Evolutionary conservation across 176 grass and related monocot species (phyloP), one percentile per base, ranked within the genome.

Genomic region (Chloris gayana): DNA sequence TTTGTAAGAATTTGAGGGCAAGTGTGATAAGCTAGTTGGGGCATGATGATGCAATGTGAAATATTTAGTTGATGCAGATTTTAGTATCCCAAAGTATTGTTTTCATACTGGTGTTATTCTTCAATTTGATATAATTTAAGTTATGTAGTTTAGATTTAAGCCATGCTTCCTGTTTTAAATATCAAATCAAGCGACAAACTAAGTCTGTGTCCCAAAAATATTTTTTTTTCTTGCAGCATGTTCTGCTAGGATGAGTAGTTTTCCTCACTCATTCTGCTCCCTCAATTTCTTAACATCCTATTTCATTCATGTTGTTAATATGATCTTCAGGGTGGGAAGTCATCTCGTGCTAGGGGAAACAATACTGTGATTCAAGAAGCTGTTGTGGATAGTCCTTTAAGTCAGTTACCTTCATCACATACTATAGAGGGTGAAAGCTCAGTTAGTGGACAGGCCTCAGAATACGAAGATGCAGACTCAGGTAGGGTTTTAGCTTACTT

Each of bases 391-490:
- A 91, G 94, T 76, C 91, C 94, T 77, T 80, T 77, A 84, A 93
- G 78, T 84, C 94, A 93, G 33, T 46, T 87, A 69, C 88, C 77
- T 83, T 91, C 83, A 18, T 91, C 83, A 18, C 89, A 90, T 83
- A 89, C 79, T 80, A 84, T 91, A 61, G 88, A 93, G 46, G 86
- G 84, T 82, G 94, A 97, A 63, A 97, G 91, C 69, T 91, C 88
- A 59, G 67, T 90, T 81, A 97, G 90, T 87, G 88, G 91, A 51
- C 94, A 91, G 57, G 88, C 83, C 29, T 93, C 94, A 75, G 91
- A 97, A 72, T 91, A 91, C n/a, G 94, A 91, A 85, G 94, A 97
- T 60, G 84, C 91, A 69, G 94, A 97, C 91, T 97, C 94, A 89
- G 94, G 94, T 97, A 89, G 41, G 53, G 58, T 24, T 83, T 58